Conservation (phyloP, 2,329 filamentous ascomycete genomes). For the Pestalotiopsis sp. region DNA sequence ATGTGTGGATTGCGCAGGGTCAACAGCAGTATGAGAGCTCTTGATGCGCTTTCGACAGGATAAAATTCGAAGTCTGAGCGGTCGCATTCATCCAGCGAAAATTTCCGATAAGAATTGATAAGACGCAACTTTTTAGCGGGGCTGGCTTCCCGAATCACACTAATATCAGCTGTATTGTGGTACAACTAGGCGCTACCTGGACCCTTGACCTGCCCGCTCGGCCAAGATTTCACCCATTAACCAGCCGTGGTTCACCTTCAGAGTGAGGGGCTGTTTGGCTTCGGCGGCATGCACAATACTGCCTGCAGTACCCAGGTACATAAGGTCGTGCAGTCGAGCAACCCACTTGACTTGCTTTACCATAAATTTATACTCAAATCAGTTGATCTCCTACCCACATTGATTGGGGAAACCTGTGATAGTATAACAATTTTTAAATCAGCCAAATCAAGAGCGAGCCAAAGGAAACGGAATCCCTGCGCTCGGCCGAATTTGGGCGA, state of each 20-base stretch:
- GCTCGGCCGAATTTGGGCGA: neutral
- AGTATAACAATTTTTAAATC: neutral
- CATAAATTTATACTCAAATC: neutral
- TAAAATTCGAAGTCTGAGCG: neutral
- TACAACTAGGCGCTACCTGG: too few relatives aligned
- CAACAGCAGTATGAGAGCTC: neutral
- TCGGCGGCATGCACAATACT: too few relatives aligned
- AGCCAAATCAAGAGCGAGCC: neutral
- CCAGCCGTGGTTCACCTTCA: too few relatives aligned
- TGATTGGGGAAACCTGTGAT: neutral
- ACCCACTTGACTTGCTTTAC: too few relatives aligned
- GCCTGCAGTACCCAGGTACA: too few relatives aligned
- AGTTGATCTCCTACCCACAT: neutral
- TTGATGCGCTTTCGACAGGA: neutral
- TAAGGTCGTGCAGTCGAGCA: neutral
- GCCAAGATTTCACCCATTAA: too few relatives aligned
- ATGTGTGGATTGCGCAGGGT: slow-evolving; percentile 5
- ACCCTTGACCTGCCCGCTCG: too few relatives aligned
- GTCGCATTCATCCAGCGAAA: slow-evolving; percentile 3
- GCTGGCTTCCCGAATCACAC: neutral
- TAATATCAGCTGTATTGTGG: too few relatives aligned
- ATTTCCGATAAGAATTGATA: slow-evolving; percentile 8
- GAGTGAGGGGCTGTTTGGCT: too few relatives aligned
- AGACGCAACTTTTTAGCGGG: neutral
- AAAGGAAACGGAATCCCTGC: neutral